Base-by-base conservation (phyloP, 192 early-diverging fungal genomes). In the Ramicandelaber brevisporus region DNA sequence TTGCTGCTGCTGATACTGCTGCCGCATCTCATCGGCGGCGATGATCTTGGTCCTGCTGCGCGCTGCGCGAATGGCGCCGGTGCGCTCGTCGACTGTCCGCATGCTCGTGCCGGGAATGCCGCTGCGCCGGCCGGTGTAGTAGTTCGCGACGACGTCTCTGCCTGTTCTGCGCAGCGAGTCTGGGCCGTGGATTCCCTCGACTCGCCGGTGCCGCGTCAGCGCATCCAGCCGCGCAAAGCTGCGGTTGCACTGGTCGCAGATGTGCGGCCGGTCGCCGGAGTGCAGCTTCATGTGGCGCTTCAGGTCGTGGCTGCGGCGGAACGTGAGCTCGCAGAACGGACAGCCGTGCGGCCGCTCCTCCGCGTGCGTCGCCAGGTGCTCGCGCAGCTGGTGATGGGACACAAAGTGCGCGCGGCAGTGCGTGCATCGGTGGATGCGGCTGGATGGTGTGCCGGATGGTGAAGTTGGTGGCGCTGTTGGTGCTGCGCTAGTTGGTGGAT, bases 221-320 rank as follows among this genome's bases (percentile, higher is more conserved):
- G 78, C 78, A 40, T 83, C 78, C 27, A 78, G 49, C 7, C 78
- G 63, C 2, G 78, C 78, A 60, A 83, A 83, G 22, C 66, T 57
- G 4, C 76, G 73, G n/a, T 64, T 57, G 41, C 78, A 83, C 38
- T 63, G 57, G 3, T 51, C 46, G 41, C 78, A 83, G 5, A 58
- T 63, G 48, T 69, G 66, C 0, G 78, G 78, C 33, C 65, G 57
- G 31, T 72, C 70, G 20, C 78, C 78, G 2, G 74, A 65, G 36
- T 83, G 78, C 17, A 77, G 44, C 35, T 73, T 68, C 48, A 72
- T 67, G 31, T 81, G 78, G 18, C 87, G 67, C 46, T 82, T 88
- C 23, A 87, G 59, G 50, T 93, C 87, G 44, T 93, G 84, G 31
- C 81, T 73, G 9, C 87, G 61, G 13, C 82, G 71, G 58, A 93